Evolutionary conservation across 2,329 filamentous ascomycete genomes (phyloP), one percentile per base, ranked within the genome.

Genomic region (Onygenales sp.): DNA sequence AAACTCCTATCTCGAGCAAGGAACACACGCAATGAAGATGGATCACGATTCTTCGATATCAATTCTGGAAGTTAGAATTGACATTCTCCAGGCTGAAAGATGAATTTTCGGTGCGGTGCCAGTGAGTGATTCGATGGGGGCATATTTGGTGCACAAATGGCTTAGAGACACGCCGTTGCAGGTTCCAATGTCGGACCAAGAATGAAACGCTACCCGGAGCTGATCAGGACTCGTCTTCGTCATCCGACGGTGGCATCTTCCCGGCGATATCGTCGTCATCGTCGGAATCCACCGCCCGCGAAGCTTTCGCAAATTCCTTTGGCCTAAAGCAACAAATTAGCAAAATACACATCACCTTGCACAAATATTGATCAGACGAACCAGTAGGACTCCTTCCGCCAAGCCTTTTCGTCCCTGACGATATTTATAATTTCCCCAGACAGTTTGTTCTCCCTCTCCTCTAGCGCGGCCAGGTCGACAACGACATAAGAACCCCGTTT

Each of bases 301-400:
- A 82, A 73, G 59, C 78, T 70, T 86, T 91, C 40, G 77, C 74
- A 63, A 95, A 95, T 65, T 92, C 83, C 66, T 84, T 82, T 2
- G 89, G 89, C 87, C 88, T 91, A 61, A 11, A 47, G 27, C 17
- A 37, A 34, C 47, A 40, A 47, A n/a, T 53, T 40, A 51, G 51
- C 46, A 44, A 45, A 48, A 63, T 55, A 46, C 32, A 43, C 17
- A 42, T 14, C 37, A 9, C 2, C 14, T 39, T n/a, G 17, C 7
- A 10, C 27, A 1, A 17, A 2, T 13, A 17, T 10, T 37, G 21
- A 47, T 51, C 10, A 11, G 39, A 68, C 75, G 52, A 64, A 92
- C 93, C 93, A 97, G 67, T 92, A 98, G 8, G 76, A 63, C 74
- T 87, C 84, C 72, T 95, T 95, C 64, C 90, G 82, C 93, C 93